Evolutionary conservation across 1,284 basidiomycete species (phyloP).

Genomic region (Inonotus hispidus): DNA sequence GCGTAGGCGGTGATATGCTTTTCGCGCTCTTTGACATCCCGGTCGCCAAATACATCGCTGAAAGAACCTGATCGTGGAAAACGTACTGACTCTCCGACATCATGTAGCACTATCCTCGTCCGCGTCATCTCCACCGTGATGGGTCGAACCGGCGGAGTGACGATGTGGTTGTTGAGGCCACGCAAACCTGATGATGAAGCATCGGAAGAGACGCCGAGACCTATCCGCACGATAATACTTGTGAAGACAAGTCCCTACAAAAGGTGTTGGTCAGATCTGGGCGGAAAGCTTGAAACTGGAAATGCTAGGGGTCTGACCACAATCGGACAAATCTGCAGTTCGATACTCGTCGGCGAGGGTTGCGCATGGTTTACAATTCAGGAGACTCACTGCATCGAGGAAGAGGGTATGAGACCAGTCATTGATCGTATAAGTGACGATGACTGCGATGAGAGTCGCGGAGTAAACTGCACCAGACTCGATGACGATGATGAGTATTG

Average conservation of each 20-base stretch:
- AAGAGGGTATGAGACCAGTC: constrained; percentile 10
- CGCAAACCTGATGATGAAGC: not conserved
- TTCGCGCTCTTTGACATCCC: constrained; percentile 7
- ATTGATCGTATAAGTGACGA: constrained; percentile 12
- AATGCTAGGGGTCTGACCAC: not conserved
- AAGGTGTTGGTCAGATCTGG: not conserved
- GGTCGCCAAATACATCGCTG: not conserved
- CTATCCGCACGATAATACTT: constrained; percentile 32
- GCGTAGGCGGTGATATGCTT: not conserved
- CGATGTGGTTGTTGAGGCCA: not conserved
- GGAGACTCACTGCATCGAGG: constrained; percentile 4
- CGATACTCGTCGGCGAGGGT: not conserved
- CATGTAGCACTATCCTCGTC: not conserved
- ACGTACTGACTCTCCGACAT: not conserved
- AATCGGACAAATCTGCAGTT: not conserved
- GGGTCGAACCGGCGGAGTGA: not conserved
- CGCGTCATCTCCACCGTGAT: not conserved
- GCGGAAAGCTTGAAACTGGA: not conserved
- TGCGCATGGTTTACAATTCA: not conserved
- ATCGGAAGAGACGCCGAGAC: constrained; percentile 26
- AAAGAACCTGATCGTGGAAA: not conserved
- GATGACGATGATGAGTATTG: constrained; percentile 17
- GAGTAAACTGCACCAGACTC: constrained; percentile 21
- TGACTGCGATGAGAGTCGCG: constrained; percentile 15
- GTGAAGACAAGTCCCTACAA: constrained; percentile 28